A percentile compares a stretch with the other conserved stretches of the same genome.
phyloP scores from a whole-genome alignment of 768 basidiomycete species.

The Cystofilobasidium capitatum region DNA sequence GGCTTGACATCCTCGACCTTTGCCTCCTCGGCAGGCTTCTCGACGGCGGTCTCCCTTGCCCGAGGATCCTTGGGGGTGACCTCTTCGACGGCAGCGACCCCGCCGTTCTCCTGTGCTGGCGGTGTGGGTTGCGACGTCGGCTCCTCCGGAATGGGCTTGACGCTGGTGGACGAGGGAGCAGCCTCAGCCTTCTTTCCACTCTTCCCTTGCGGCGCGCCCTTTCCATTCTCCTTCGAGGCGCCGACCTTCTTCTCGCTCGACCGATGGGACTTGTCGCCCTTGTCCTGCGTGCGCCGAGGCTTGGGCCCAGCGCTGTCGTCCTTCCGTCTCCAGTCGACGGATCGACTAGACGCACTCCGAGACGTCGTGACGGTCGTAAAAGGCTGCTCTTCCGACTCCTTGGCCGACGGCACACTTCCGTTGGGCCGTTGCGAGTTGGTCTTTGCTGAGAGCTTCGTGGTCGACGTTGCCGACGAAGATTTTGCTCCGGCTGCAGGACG shows the following conservation, averaged over 20 bases:
- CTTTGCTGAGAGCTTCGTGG: background rate
- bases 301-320: background rate
- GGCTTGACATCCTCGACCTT: background rate
- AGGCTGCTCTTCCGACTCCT: background rate
- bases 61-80: background rate
- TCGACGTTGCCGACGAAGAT: background rate
- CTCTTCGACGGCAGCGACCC: slow-evolving; percentile 1
- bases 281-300: background rate
- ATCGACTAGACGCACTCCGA: background rate
- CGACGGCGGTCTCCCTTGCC: background rate
- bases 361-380: background rate
- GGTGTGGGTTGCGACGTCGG: background rate
- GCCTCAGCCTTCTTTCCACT: background rate
- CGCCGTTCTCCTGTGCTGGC: background rate
- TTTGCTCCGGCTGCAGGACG: background rate
- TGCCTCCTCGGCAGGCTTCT: background rate
- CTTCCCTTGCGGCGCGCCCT: background rate
- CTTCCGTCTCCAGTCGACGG: slow-evolving; percentile 2
- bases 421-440: background rate
- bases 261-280: background rate
- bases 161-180: background rate
- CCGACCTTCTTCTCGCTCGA: background rate
- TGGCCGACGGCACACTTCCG: background rate
- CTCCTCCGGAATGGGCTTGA: background rate
- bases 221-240: background rate